Evolutionary conservation across 768 basidiomycete genomes (phyloP).

Genomic region (Boletus bicolor): DNA sequence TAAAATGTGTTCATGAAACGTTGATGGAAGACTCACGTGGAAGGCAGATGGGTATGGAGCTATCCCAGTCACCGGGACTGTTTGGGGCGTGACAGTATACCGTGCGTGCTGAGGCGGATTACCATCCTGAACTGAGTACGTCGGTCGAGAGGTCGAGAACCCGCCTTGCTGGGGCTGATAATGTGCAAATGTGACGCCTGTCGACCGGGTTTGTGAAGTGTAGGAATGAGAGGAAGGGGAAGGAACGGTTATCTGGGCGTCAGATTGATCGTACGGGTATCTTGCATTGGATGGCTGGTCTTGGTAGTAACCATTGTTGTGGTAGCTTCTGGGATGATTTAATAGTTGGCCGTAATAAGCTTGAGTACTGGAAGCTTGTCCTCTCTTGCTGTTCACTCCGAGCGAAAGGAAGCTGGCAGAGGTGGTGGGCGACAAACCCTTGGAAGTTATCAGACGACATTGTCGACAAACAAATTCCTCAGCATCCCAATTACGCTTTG

Average conservation of each 20-base stretch:
- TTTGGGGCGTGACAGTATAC: slow-evolving; percentile 18
- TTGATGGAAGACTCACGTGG: slow-evolving; percentile 16
- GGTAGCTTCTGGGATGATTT: slow-evolving; percentile 18
- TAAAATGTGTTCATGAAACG: neutral
- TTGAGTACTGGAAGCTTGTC: slow-evolving; percentile 12
- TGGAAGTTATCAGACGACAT: slow-evolving; percentile 39
- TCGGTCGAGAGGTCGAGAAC: slow-evolving; percentile 34
- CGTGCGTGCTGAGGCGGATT: slow-evolving; percentile 16
- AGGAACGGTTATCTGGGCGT: slow-evolving; percentile 13
- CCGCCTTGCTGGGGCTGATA: slow-evolving; percentile 38
- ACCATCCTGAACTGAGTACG: slow-evolving; percentile 24
- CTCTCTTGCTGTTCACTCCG: slow-evolving; percentile 6
- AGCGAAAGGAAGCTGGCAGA: slow-evolving; percentile 4
- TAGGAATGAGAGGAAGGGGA: slow-evolving; percentile 16
- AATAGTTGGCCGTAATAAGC: slow-evolving; percentile 12
- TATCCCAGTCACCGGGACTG: slow-evolving; percentile 12
- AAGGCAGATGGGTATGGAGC: slow-evolving; percentile 25
- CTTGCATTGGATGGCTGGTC: slow-evolving; percentile 14
- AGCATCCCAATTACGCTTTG: slow-evolving; percentile 77
- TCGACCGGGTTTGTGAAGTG: slow-evolving; percentile 18
- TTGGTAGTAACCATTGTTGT: slow-evolving; percentile 15
- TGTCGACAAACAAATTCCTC: slow-evolving; percentile 76
- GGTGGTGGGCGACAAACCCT: slow-evolving; percentile 6
- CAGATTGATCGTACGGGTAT: slow-evolving; percentile 25
- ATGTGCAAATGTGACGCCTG: slow-evolving; percentile 35